These are phyloP conservation scores for Endocalyx cinctus DNA, from an alignment of 2,329 filamentous ascomycete genomes.

Conservation along the genomic window DNA sequence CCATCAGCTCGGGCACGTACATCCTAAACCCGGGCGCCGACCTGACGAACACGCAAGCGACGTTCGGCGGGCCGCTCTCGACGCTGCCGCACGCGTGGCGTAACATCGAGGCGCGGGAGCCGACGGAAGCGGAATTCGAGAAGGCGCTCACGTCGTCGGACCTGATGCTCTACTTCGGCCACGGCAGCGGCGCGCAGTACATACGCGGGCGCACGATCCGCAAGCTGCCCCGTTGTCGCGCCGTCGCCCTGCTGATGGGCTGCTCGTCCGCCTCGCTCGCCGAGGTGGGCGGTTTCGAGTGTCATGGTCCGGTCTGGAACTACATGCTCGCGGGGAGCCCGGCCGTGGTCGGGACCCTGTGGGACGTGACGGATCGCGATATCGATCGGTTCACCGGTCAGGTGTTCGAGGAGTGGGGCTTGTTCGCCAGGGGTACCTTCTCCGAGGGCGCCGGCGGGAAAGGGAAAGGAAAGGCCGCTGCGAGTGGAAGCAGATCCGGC, in stretches of 20 bases:
- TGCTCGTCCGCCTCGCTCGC: slow-evolving; percentile 81
- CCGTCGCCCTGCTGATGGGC: slow-evolving; percentile 85
- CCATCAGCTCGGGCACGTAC: slow-evolving; percentile 58
- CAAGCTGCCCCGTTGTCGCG: slow-evolving; percentile 67
- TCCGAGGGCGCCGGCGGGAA: slow-evolving; percentile 28
- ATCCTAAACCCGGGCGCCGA: slow-evolving; percentile 89
- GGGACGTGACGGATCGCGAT: slow-evolving; percentile 97
- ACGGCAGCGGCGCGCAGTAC: slow-evolving; percentile 92
- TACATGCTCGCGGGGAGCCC: slow-evolving; percentile 87
- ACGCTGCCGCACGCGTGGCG: slow-evolving; percentile 67
- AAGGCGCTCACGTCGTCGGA: slow-evolving; percentile 60
- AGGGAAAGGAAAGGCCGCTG: slow-evolving; percentile 22
- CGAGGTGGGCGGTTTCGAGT: slow-evolving; percentile 82
- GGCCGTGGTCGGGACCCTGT: slow-evolving; percentile 85
- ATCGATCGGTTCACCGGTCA: slow-evolving; percentile 86
- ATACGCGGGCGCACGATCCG: slow-evolving; percentile 81
- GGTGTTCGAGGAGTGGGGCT: slow-evolving; percentile 81
- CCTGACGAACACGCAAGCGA: slow-evolving; percentile 71
- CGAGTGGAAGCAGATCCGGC: background rate
- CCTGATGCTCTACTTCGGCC: slow-evolving; percentile 88
- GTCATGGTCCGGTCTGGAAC: slow-evolving; percentile 83
- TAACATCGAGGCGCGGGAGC: slow-evolving; percentile 62
- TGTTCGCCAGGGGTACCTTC: slow-evolving; percentile 51
- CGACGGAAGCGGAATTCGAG: slow-evolving; percentile 75
- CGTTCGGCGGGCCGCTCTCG: slow-evolving; percentile 64